Percentiles rank a stretch among this genome's conserved stretches.
Evolutionary conservation across 345 rosid genomes (phyloP).

Genomic region (Erucastrum elatum): DNA sequence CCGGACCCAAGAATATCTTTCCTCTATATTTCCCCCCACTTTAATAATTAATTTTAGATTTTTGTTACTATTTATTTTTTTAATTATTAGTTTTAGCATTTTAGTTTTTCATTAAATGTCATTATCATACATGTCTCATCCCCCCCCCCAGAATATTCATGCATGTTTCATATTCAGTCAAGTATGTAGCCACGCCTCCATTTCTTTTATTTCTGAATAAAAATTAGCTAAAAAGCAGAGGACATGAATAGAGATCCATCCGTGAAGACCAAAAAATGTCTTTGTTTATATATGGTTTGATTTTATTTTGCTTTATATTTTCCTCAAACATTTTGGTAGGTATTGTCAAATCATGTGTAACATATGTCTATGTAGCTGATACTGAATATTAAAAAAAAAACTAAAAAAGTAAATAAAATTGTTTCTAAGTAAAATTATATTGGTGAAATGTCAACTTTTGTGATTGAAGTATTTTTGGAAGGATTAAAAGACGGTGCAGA

Average conservation of each 20-base stretch:
- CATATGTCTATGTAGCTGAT: neutral
- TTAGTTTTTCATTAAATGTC: neutral
- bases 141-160: neutral
- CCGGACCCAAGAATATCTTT: constrained; percentile 9
- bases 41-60: neutral
- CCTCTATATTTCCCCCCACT: neutral
- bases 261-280: constrained; percentile 21
- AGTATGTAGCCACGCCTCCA: constrained; percentile 8
- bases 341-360: constrained; percentile 8
- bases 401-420: neutral
- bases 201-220: neutral
- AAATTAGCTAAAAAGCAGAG: constrained; percentile 19
- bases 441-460: neutral
- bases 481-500: neutral
- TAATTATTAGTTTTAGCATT: neutral
- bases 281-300: constrained; percentile 4
- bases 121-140: constrained; percentile 21
- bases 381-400: neutral
- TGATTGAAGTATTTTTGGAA: neutral
- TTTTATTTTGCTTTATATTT: neutral
- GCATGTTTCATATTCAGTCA: constrained; percentile 24
- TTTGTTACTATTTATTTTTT: neutral
- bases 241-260: constrained; percentile 29
- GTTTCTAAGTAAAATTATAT: neutral
- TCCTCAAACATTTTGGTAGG: neutral